These are phyloP conservation scores for Earliella scabrosa DNA, from an alignment of 1,284 basidiomycete species.

Conservation along the genomic window DNA sequence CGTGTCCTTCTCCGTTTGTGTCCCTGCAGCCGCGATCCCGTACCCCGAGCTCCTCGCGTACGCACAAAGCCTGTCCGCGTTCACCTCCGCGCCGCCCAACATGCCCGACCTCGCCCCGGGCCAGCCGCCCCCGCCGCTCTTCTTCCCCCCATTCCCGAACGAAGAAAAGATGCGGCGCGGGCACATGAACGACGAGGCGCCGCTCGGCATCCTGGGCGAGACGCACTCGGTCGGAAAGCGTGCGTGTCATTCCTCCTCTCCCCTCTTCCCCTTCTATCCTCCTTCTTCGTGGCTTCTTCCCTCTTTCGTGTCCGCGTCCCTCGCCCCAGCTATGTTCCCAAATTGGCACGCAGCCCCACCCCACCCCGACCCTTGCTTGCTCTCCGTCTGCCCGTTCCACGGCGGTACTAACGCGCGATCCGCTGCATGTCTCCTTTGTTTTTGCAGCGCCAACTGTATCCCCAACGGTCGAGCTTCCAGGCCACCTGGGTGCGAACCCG, in stretches of 20 bases:
- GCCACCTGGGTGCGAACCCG: conserved; percentile 61
- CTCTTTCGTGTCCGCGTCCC: conserved; percentile 10
- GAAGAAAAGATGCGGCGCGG: conserved; percentile 87
- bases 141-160: conserved; percentile 86
- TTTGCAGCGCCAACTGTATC: conserved; percentile 59
- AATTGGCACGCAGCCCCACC: not conserved
- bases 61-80: conserved; percentile 79
- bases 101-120: conserved; percentile 76
- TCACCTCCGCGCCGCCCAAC: conserved; percentile 84
- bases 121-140: conserved; percentile 72
- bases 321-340: not conserved
- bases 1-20: too few species aligned
- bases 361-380: too few species aligned
- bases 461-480: conserved; percentile 51
- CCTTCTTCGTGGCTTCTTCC: conserved; percentile 7
- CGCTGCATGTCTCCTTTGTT: not conserved
- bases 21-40: conserved; percentile 69
- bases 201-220: conserved; percentile 75
- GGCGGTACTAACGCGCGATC: conserved; percentile 7
- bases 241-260: conserved; percentile 45
- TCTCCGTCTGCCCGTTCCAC: too few species aligned
- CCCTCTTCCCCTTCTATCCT: not conserved
- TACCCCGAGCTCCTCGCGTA: conserved; percentile 81
- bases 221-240: conserved; percentile 77
- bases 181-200: conserved; percentile 75